Conservation (phyloP, 371 early-diverging fungal genomes). For the Mortierella sp. region DNA sequence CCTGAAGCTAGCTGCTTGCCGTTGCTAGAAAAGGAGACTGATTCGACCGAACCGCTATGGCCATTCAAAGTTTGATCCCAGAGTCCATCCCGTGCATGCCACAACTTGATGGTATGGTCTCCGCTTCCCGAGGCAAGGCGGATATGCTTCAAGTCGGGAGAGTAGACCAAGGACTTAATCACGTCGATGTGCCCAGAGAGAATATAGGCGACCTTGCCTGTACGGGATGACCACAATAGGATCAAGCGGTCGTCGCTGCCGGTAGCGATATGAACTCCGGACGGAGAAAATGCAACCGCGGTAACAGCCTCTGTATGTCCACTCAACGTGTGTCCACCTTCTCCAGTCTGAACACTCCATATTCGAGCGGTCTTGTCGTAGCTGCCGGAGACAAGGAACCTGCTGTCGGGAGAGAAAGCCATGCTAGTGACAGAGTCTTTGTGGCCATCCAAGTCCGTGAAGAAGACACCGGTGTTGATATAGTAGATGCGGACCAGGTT, state of each 20-base stretch:
- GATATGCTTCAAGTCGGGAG: neutral
- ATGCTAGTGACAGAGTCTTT: neutral
- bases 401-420: neutral
- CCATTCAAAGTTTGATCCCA: neutral
- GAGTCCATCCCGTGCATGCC: neutral
- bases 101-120: neutral
- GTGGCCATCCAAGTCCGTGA: neutral
- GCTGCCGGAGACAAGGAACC: neutral
- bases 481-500: neutral
- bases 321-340: neutral
- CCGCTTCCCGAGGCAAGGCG: neutral
- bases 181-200: neutral
- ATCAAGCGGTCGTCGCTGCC: neutral
- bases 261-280: neutral
- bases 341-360: neutral
- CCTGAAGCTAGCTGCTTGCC: neutral
- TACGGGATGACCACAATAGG: neutral
- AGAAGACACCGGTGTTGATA: neutral
- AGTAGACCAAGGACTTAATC: neutral
- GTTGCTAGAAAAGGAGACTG: neutral
- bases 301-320: neutral
- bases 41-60: neutral
- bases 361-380: conserved; percentile 2
- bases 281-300: neutral
- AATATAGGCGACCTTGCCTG: neutral